Conservation (phyloP, 129 eudicot species). For the Lactuca saligna region DNA sequence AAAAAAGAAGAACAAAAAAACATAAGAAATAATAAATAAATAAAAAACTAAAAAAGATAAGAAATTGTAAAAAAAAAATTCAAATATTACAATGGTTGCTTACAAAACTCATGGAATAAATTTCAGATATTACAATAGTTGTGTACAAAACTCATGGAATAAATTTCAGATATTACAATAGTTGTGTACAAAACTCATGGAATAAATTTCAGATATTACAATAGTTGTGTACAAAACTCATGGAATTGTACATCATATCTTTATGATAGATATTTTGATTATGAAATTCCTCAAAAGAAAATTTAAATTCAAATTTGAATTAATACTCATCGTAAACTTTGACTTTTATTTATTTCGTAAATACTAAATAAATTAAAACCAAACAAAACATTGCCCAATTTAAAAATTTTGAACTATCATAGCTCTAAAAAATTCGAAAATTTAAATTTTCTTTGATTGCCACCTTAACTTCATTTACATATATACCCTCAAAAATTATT, state of each 20-base stretch:
- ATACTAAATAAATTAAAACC: background rate
- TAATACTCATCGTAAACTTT: background rate
- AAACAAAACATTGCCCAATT: background rate
- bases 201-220: too few relatives aligned
- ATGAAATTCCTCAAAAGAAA: background rate
- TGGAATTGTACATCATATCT: background rate
- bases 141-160: too few relatives aligned
- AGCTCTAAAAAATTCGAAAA: background rate
- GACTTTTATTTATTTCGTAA: background rate
- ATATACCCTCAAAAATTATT: background rate
- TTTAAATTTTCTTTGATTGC: conserved; percentile 11
- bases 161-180: too few relatives aligned
- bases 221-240: too few relatives aligned
- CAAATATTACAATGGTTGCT: too few relatives aligned
- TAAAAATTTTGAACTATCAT: background rate
- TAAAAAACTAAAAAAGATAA: too few relatives aligned
- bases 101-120: too few relatives aligned
- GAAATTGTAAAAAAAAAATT: too few relatives aligned
- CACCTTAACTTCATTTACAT: conserved; percentile 18
- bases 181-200: too few relatives aligned
- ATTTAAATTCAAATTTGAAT: conserved; percentile 5
- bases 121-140: too few relatives aligned
- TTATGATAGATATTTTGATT: background rate
- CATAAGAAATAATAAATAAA: too few relatives aligned
- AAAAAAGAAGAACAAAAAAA: too few relatives aligned